Evolutionary conservation across 2,329 filamentous ascomycete genomes (phyloP).

Genomic region (Pseudogymnoascus sp.): DNA sequence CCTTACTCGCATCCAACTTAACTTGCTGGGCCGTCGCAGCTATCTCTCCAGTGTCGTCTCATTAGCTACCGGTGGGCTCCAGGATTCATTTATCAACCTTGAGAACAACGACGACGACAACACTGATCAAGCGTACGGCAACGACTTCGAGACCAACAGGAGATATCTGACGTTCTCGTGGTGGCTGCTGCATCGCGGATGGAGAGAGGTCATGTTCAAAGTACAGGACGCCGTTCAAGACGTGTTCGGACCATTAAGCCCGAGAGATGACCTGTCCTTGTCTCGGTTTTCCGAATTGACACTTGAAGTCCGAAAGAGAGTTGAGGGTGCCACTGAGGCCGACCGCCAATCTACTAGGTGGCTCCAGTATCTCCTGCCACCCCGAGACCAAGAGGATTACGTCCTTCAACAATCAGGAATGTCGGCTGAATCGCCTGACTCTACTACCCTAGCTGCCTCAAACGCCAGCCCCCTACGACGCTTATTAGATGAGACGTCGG

Average conservation of each 20-base stretch:
- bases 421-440: constrained; percentile 41
- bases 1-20: constrained; percentile 90
- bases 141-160: constrained; percentile 92
- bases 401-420: constrained; percentile 84
- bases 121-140: constrained; percentile 72
- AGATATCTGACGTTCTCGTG: constrained; percentile 95
- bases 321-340: constrained; percentile 66
- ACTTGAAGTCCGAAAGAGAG: constrained; percentile 70
- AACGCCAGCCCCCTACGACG: constrained; percentile 58
- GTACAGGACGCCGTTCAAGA: constrained; percentile 82
- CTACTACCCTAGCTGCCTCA: constrained; percentile 30
- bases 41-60: constrained; percentile 95
- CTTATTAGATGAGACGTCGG: constrained; percentile 89
- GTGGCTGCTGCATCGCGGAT: constrained; percentile 92
- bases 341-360: constrained; percentile 54
- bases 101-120: constrained; percentile 92
- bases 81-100: constrained; percentile 60
- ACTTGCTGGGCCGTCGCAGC: constrained; percentile 88
- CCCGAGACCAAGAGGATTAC: constrained; percentile 66
- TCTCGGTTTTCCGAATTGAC: constrained; percentile 72
- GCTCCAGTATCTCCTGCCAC: constrained; percentile 77
- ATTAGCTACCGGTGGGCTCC: constrained; percentile 65
- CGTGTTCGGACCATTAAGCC: constrained; percentile 81
- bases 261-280: constrained; percentile 78
- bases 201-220: constrained; percentile 70